phyloP scores from a whole-genome alignment of 2,329 filamentous ascomycete species.

The Plenodomus biglobosus region DNA sequence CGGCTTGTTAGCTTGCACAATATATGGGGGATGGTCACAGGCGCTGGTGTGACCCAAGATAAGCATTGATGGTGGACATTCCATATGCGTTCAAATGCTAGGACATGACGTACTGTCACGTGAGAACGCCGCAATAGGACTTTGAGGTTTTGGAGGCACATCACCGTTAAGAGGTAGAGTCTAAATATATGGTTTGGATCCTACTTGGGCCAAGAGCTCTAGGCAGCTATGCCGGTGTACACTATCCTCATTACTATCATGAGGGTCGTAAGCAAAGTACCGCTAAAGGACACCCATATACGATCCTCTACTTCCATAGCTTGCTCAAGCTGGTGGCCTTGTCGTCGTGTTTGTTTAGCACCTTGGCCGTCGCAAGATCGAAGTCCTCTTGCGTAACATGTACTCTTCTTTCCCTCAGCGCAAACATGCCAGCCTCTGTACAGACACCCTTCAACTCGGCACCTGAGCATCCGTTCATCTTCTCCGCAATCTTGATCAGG shows the following conservation, averaged over 20 bases:
- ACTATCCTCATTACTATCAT: constrained; percentile 7
- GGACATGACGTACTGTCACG: constrained; percentile 13
- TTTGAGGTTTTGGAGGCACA: neutral
- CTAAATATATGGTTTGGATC: neutral
- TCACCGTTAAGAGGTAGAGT: neutral
- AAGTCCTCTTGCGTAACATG: constrained; percentile 99
- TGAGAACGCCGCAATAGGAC: neutral
- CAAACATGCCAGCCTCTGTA: constrained; percentile 98
- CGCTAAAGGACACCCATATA: neutral
- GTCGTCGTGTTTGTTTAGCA: constrained; percentile 99
- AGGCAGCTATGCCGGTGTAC: constrained; percentile 19
- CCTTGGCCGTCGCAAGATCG: constrained; percentile 96
- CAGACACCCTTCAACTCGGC: constrained; percentile 98
- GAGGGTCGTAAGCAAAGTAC: constrained; percentile 1
- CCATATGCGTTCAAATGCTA: constrained; percentile 1
- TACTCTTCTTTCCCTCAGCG: constrained; percentile 88
- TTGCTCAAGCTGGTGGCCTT: constrained; percentile 92
- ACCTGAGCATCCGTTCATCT: constrained; percentile 99
- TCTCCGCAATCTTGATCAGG: constrained; percentile 96
- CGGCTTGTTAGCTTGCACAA: neutral
- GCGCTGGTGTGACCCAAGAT: neutral
- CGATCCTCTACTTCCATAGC: constrained; percentile 68
- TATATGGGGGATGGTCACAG: neutral
- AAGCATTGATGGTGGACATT: neutral
- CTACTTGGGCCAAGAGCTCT: constrained; percentile 7